These are phyloP conservation scores for Dovyalis caffra DNA, from an alignment of 345 rosid species.

Conservation along the genomic window DNA sequence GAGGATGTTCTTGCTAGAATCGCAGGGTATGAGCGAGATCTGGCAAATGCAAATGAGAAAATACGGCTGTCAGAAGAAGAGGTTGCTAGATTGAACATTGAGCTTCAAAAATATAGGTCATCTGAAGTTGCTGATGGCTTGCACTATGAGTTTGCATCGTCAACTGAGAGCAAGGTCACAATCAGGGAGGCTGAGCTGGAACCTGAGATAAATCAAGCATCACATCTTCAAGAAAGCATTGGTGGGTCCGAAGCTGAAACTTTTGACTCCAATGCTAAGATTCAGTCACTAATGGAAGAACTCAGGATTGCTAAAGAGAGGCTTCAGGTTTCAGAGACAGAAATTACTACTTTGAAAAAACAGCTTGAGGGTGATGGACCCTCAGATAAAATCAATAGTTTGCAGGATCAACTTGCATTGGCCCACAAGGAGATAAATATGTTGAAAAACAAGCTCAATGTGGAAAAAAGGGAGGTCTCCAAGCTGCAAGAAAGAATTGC, in stretches of 20 bases:
- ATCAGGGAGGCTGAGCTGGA: constrained; percentile 31
- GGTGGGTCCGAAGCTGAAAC: constrained; percentile 25
- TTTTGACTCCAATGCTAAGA: constrained; percentile 24
- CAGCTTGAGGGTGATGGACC: constrained; percentile 12
- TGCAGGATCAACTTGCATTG: constrained; percentile 31
- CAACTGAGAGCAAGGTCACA: constrained; percentile 22
- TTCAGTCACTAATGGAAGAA: constrained; percentile 46
- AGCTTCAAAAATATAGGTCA: constrained; percentile 37
- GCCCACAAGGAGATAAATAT: constrained; percentile 22
- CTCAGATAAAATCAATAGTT: constrained; percentile 13
- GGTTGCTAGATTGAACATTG: constrained; percentile 42
- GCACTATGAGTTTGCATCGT: not conserved
- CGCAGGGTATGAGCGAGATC: constrained; percentile 43
- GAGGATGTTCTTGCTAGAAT: constrained; percentile 38
- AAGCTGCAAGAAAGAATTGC: constrained; percentile 41
- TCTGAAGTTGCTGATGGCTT: constrained; percentile 1
- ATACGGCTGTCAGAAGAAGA: constrained; percentile 60
- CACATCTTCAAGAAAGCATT: constrained; percentile 32
- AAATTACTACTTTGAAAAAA: constrained; percentile 40
- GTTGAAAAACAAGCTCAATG: constrained; percentile 30
- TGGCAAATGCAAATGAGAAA: constrained; percentile 41
- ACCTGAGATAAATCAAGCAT: constrained; percentile 30
- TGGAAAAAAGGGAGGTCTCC: constrained; percentile 42
- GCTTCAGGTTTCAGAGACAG: constrained; percentile 56
- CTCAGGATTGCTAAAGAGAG: constrained; percentile 50